Base-by-base conservation (phyloP, 2,329 filamentous ascomycete genomes). In the Aspergillus sp. region DNA sequence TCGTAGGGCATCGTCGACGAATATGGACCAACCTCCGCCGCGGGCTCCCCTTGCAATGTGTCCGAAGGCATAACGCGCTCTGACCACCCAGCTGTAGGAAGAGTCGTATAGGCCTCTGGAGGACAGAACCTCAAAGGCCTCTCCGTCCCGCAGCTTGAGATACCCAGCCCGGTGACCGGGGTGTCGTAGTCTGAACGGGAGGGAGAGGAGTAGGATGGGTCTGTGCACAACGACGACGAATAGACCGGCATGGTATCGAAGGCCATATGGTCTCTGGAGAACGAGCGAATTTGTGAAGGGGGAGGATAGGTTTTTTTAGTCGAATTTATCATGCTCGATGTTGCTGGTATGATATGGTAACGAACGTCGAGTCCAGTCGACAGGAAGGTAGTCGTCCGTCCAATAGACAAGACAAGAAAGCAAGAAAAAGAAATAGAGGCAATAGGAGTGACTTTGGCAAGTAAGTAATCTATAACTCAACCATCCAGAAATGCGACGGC, bases 121-220 rank as follows among this genome's bases (percentile, higher is more conserved):
- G 56, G 34, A 34, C 51, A 59, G 8, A 53, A 47, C 12, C 51
- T 51, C 29, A 57, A 30, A n/a, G 59, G 42, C n/a, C 59, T 9
- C 5, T 32, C 58, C n/a, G 57, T 50, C 5, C 52, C 55, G 44
- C 57, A 57, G 39, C 57, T 48, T 7, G 60, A 56, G 27, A 68
- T 65, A 2, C 65, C 67, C 28, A 69, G 47, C 7, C 65, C 64
- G 29, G 26, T 28, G 12, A 28, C 12, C 5, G 26, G 36, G 27
- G 36, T 12, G 6, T 39, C 26, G 3, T 39, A 12, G 26, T n/a
- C 5, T 12, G 12, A 29, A 7, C 39, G 39, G 7, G 28, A 12
- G 40, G 40, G 28, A 12, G 28, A 29, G 10, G 28, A 9, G 40
- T 29, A 42, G 6, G 40, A 39, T 19, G 19, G 19, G 4, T 39